Conservation (phyloP, 129 eudicot species). For the Pittosporum tobira region DNA sequence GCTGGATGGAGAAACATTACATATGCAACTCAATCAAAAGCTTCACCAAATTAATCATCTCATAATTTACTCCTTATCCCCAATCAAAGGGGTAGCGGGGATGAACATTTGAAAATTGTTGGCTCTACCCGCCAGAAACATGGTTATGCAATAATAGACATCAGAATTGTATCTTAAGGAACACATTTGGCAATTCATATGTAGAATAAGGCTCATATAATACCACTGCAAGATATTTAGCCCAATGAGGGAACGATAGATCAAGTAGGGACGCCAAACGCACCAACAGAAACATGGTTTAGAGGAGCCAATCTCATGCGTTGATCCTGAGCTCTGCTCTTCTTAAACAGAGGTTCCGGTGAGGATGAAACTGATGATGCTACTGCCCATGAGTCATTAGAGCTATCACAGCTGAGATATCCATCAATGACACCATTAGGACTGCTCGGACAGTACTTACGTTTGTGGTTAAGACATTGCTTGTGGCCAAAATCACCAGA, state of each 20-base stretch:
- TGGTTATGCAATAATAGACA: slow-evolving; percentile 32
- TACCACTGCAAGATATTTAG: slow-evolving; percentile 34
- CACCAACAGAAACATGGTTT: slow-evolving; percentile 38
- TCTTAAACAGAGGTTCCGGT: slow-evolving; percentile 60
- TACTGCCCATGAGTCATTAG: slow-evolving; percentile 51
- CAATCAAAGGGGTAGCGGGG: slow-evolving; percentile 34
- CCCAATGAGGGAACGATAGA: slow-evolving; percentile 13
- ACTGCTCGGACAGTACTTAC: slow-evolving; percentile 46
- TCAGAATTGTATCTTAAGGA: slow-evolving; percentile 27
- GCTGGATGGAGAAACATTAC: slow-evolving; percentile 22
- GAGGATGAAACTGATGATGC: slow-evolving; percentile 52
- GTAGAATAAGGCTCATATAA: slow-evolving; percentile 21
- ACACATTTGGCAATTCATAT: slow-evolving; percentile 22
- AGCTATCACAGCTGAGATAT: slow-evolving; percentile 60
- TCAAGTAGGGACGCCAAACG: slow-evolving; percentile 36
- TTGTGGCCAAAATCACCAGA: slow-evolving; percentile 20
- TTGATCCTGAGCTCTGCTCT: slow-evolving; percentile 59
- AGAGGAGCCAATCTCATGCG: slow-evolving; percentile 61
- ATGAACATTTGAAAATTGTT: slow-evolving; percentile 27
- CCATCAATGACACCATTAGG: slow-evolving; percentile 73
- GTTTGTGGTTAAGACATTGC: slow-evolving; percentile 33
- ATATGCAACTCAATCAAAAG: slow-evolving; percentile 17
- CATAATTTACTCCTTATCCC: slow-evolving; percentile 31
- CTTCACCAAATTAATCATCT: slow-evolving; percentile 23
- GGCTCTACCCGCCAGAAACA: slow-evolving; percentile 42